phyloP scores from a whole-genome alignment of 2,329 filamentous ascomycete species.

The Colletotrichum ledebouriae region DNA sequence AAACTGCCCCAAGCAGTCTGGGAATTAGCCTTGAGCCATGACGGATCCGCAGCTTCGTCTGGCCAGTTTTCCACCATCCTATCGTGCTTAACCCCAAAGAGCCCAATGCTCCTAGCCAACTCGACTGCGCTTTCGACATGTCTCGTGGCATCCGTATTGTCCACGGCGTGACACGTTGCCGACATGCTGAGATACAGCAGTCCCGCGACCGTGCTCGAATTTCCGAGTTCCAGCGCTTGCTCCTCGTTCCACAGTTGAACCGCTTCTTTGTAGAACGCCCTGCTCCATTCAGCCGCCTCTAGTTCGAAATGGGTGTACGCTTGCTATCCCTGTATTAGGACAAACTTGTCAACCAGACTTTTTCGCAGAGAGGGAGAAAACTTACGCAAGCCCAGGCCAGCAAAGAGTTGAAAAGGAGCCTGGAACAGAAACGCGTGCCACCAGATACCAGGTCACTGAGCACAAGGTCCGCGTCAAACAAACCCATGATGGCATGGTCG shows the following conservation, averaged over 20 bases:
- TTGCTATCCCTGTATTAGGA: slow-evolving; percentile 11
- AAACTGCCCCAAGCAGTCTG: slow-evolving; percentile 36
- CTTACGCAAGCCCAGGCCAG: slow-evolving; percentile 32
- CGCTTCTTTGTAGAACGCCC: slow-evolving; percentile 25
- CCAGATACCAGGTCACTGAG: slow-evolving; percentile 46
- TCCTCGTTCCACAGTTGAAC: not conserved
- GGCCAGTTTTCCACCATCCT: not conserved
- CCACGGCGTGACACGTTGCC: slow-evolving; percentile 23
- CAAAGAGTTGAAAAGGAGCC: slow-evolving; percentile 46
- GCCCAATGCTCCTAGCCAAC: slow-evolving; percentile 13
- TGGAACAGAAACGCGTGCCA: slow-evolving; percentile 47
- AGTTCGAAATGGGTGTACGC: slow-evolving; percentile 12
- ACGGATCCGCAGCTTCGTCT: not conserved
- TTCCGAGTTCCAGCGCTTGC: not conserved
- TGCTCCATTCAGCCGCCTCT: slow-evolving; percentile 14
- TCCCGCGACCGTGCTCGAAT: slow-evolving; percentile 14
- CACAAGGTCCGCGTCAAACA: slow-evolving; percentile 48
- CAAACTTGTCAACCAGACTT: too few relatives aligned
- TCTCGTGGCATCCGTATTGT: not conserved
- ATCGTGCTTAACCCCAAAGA: slow-evolving; percentile 15
- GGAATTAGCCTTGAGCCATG: slow-evolving; percentile 2
- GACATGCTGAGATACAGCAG: slow-evolving; percentile 32
- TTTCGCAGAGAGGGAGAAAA: too few relatives aligned
- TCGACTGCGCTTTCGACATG: slow-evolving; percentile 25
- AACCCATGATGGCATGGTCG: slow-evolving; percentile 49